Base-by-base conservation (phyloP, 2,329 filamentous ascomycete genomes). In the Aureobasidium sp. region DNA sequence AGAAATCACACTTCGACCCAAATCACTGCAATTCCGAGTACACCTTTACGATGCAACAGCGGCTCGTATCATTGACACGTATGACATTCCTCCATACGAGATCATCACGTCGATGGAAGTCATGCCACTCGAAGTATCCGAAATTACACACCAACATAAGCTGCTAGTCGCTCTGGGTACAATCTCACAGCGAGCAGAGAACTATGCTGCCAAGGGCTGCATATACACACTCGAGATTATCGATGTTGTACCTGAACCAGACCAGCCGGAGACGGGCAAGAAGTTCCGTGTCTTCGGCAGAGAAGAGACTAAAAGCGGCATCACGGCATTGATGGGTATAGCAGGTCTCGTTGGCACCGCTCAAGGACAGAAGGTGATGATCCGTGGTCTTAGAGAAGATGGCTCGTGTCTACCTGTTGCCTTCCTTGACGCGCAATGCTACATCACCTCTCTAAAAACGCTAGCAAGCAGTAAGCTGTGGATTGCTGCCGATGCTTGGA, bases 341-440 rank as follows among this genome's bases (percentile, higher is more conserved):
- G 0, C 90, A 93, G 69, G 93, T 87, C 1, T 89, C 91, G 60
- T 83, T 94, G 77, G 84, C 93, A 57, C 87, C 87, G 90, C 90
- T 0, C 93, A 98, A 66, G 57, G 93, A 1, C 90, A 96, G 64
- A 98, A 98, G 70, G 91, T 90, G 67, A 94, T 98, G 86, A 90
- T 98, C 1, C 80, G 93, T 55, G 93, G 93, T 35, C 77, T 98
- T 3, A 96, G 96, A 67, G 93, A 98, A 68, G 93, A 98, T 65
- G 89, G 90, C 0, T 90, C 87, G 1, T 78, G 97, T 49, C 76
- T 97, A 1, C 93, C 93, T 0, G 91, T 98, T 3, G 93, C 93
- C 0, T 98, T 98, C 65, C 86, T 98, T 77, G 93, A 98, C 64
- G 94, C 96, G 83, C 93, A 88, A 71, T 94, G 88, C 69, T 93